These are phyloP conservation scores for Ganoderma multipileum DNA, from an alignment of 1,284 basidiomycete species.

Conservation along the genomic window DNA sequence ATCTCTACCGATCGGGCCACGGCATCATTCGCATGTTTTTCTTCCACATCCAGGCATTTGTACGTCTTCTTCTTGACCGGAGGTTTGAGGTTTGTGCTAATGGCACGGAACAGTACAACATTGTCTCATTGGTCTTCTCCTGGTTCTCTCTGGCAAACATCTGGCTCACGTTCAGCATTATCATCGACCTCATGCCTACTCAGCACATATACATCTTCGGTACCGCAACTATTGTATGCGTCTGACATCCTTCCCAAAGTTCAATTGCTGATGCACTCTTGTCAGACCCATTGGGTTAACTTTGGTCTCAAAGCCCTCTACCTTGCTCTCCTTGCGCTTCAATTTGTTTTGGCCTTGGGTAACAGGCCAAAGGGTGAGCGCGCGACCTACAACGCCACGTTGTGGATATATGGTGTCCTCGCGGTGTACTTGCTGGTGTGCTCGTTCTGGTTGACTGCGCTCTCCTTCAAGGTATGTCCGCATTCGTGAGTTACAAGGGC, in stretches of 20 bases:
- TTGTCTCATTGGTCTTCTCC: slow-evolving; percentile 83
- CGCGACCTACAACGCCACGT: slow-evolving; percentile 79
- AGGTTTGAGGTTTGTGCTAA: slow-evolving; percentile 7
- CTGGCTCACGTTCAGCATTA: slow-evolving; percentile 96
- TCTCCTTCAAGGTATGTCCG: slow-evolving; percentile 74
- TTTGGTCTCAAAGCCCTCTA: slow-evolving; percentile 88
- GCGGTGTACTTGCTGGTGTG: slow-evolving; percentile 85
- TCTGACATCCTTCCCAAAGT: neutral
- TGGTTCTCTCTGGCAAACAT: slow-evolving; percentile 95
- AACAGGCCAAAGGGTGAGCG: slow-evolving; percentile 97
- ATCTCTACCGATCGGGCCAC: slow-evolving; percentile 86
- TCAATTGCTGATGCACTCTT: neutral
- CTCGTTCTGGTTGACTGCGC: slow-evolving; percentile 83
- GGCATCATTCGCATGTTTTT: slow-evolving; percentile 92
- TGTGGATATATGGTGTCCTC: slow-evolving; percentile 84
- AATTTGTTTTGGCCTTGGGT: slow-evolving; percentile 95
- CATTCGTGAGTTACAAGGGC: neutral
- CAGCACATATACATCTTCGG: slow-evolving; percentile 76
- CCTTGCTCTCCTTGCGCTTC: slow-evolving; percentile 81
- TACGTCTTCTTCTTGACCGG: slow-evolving; percentile 46
- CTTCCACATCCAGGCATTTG: slow-evolving; percentile 91
- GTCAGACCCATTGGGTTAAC: slow-evolving; percentile 92
- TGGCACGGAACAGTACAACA: slow-evolving; percentile 63
- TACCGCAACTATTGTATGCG: slow-evolving; percentile 64
- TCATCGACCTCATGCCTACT: slow-evolving; percentile 86